These are phyloP conservation scores for Aristolochia contorta DNA, from an alignment of 164 flowering plant species.

Conservation along the genomic window DNA sequence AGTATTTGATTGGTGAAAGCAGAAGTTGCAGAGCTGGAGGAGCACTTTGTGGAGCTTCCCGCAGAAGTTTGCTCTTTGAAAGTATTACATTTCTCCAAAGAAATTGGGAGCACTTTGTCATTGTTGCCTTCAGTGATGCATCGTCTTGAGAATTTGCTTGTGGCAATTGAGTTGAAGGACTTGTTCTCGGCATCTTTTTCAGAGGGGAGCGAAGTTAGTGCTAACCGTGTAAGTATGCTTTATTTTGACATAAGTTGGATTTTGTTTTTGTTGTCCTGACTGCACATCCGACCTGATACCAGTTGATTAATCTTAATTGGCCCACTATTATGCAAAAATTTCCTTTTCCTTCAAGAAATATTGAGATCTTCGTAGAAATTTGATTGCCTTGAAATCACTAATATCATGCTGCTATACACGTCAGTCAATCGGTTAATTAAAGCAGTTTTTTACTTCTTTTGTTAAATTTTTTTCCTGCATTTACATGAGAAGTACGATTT, in stretches of 20 bases:
- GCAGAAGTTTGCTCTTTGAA: conserved; percentile 87
- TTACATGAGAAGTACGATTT: too few relatives aligned
- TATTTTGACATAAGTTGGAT: not conserved
- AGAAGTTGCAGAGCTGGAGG: conserved; percentile 53
- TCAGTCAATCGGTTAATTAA: too few relatives aligned
- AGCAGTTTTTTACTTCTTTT: too few relatives aligned
- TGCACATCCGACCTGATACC: not conserved
- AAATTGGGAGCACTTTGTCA: conserved; percentile 86
- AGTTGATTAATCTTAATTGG: too few relatives aligned
- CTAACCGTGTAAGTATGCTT: conserved; percentile 40
- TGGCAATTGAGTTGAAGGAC: conserved; percentile 78
- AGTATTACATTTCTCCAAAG: conserved; percentile 77
- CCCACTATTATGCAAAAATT: too few relatives aligned
- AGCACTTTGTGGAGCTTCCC: conserved; percentile 73
- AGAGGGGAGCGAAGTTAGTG: conserved; percentile 64
- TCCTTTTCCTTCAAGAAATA: too few relatives aligned
- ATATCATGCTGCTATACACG: too few relatives aligned
- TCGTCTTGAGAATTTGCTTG: conserved; percentile 80
- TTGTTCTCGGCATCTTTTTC: conserved; percentile 55
- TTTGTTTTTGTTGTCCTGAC: not conserved
- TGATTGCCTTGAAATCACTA: too few relatives aligned
- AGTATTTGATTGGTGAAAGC: conserved; percentile 12
- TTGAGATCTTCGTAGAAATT: too few relatives aligned
- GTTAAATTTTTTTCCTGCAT: too few relatives aligned
- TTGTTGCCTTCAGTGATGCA: conserved; percentile 91